Percentiles rank a stretch among this genome's conserved stretches.
These are phyloP conservation scores for Aphanomyces cochlioides DNA, from an alignment of 352 stramenopile species.

Conservation along the genomic window DNA sequence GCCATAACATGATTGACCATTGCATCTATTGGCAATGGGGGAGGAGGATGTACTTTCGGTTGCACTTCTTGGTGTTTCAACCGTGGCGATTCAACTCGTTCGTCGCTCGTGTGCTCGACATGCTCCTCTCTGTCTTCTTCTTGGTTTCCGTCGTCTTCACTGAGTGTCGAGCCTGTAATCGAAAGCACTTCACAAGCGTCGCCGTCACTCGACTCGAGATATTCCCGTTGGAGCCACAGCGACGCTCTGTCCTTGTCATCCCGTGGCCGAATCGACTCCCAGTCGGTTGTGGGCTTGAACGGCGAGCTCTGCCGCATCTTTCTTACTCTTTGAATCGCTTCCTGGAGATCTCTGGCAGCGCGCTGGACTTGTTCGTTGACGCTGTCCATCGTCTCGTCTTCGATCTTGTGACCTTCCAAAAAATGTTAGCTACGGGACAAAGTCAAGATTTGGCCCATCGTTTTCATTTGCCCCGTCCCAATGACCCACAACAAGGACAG, in stretches of 20 bases:
- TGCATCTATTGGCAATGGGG: not conserved
- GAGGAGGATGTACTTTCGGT: too few species aligned
- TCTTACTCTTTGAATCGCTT: not conserved
- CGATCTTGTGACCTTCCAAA: slow-evolving; percentile 2
- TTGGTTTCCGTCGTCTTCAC: not conserved
- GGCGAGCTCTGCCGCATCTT: not conserved
- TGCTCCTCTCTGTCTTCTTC: not conserved
- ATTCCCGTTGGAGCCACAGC: slow-evolving; percentile 4
- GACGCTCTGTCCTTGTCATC: not conserved
- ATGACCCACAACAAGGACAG: too few species aligned
- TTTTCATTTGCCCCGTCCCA: not conserved
- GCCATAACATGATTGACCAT: not conserved
- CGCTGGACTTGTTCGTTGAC: not conserved
- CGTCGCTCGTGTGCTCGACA: not conserved
- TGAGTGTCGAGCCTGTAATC: slow-evolving; percentile 1
- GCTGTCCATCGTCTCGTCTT: not conserved
- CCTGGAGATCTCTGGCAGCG: slow-evolving; percentile 1
- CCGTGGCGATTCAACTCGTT: not conserved
- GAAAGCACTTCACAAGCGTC: not conserved
- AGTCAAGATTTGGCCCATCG: not conserved
- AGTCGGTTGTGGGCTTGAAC: not conserved
- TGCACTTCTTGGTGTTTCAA: not conserved
- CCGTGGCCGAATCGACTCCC: not conserved
- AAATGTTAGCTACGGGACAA: not conserved
- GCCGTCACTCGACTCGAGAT: slow-evolving; percentile 2